phyloP scores from a whole-genome alignment of 805 yeast species.

The Teunomyces aglyptinius region DNA sequence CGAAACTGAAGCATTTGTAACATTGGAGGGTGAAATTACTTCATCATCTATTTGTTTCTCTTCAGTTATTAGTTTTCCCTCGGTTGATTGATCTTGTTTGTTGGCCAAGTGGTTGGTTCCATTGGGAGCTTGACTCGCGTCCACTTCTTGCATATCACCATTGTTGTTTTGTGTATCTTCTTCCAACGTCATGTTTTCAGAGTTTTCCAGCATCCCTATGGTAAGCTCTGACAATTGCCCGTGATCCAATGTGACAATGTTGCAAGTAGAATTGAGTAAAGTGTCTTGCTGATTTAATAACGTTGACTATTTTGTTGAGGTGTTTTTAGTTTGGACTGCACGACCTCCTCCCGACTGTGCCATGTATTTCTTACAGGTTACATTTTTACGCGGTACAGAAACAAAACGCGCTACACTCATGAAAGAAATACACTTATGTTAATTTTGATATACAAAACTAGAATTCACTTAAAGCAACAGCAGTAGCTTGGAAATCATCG shows the following conservation, averaged over 20 bases:
- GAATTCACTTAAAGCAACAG: slow-evolving; percentile 81
- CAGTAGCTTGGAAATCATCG: slow-evolving; percentile 95
- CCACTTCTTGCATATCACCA: not conserved
- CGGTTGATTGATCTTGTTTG: not conserved
- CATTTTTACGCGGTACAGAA: not conserved
- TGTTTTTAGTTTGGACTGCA: slow-evolving; percentile 1
- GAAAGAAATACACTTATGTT: not conserved
- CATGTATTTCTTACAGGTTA: slow-evolving; percentile 3
- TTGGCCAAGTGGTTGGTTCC: not conserved
- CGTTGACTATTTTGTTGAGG: slow-evolving; percentile 5
- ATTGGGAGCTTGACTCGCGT: not conserved
- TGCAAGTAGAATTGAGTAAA: not conserved
- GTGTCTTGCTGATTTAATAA: not conserved
- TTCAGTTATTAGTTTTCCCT: not conserved
- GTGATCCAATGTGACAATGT: not conserved
- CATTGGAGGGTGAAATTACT: not conserved
- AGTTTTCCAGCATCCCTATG: slow-evolving; percentile 3
- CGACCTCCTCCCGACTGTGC: slow-evolving; percentile 2
- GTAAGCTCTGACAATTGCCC: not conserved
- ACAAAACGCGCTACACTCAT: not conserved
- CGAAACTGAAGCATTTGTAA: not conserved
- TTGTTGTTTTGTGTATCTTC: not conserved
- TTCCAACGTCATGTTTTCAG: not conserved
- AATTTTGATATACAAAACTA: slow-evolving; percentile 13
- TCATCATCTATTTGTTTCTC: not conserved